These are phyloP conservation scores for Solanum megistacrolobum DNA, from an alignment of 257 asterid species.

Conservation along the genomic window DNA sequence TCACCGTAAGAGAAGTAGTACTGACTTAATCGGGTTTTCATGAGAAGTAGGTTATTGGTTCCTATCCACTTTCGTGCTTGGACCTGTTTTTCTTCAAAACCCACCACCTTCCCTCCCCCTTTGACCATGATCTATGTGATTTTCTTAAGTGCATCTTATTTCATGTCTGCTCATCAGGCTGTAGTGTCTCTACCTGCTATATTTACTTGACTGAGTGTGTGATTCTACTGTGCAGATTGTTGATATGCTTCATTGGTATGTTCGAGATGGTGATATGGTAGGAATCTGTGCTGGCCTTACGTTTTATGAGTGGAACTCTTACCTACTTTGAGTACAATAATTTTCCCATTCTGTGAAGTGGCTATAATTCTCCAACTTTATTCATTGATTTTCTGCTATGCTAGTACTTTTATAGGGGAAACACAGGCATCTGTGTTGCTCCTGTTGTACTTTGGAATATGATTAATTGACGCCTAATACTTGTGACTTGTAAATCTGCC, in stretches of 20 bases:
- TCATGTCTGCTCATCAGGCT: neutral
- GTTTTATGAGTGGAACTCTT: neutral
- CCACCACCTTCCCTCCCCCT: neutral
- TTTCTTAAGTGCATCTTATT: neutral
- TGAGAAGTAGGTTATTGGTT: neutral
- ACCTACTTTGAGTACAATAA: neutral
- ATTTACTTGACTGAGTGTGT: neutral
- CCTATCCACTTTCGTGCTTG: neutral
- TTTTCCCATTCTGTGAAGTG: neutral
- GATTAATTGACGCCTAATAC: neutral
- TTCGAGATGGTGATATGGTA: slow-evolving; percentile 85
- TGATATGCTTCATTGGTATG: slow-evolving; percentile 69
- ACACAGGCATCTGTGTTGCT: neutral
- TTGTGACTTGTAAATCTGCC: neutral
- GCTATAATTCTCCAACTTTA: neutral
- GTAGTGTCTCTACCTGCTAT: neutral
- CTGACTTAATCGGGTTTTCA: neutral
- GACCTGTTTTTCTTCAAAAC: neutral
- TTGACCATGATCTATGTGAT: neutral
- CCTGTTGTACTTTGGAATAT: neutral
- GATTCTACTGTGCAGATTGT: slow-evolving; percentile 50
- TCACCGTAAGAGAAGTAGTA: neutral
- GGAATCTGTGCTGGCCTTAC: neutral
- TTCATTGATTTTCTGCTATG: neutral
- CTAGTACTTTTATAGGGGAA: neutral